Conservation (phyloP, 1,284 basidiomycete species). For the Peniophora sp. region DNA sequence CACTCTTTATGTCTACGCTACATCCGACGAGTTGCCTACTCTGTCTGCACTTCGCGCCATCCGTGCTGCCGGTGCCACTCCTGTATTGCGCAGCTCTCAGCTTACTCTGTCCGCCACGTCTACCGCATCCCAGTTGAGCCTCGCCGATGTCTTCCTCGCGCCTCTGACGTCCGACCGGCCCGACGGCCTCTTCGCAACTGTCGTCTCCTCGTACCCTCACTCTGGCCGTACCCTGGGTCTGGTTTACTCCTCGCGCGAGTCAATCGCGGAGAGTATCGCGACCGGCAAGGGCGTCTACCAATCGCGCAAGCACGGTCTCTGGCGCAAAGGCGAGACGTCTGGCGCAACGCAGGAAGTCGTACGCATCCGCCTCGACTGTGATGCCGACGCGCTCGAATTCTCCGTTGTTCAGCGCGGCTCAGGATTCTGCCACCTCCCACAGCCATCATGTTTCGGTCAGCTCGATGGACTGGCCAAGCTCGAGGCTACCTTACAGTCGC, state of each 20-base stretch:
- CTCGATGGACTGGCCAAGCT: conserved; percentile 75
- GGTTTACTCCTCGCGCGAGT: conserved; percentile 93
- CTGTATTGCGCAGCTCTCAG: conserved; percentile 70
- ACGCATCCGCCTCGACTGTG: conserved; percentile 85
- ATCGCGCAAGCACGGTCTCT: conserved; percentile 92
- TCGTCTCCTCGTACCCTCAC: conserved; percentile 73
- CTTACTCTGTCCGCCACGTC: conserved; percentile 51
- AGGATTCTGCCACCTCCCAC: conserved; percentile 92
- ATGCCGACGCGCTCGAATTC: conserved; percentile 89
- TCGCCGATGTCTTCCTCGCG: conserved; percentile 84
- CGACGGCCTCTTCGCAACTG: conserved; percentile 90
- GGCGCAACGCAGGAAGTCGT: conserved; percentile 90
- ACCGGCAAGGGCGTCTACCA: conserved; percentile 95
- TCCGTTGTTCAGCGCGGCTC: conserved; percentile 85
- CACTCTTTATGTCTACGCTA: conserved; percentile 55
- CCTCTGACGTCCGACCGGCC: conserved; percentile 80
- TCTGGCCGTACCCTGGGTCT: conserved; percentile 81
- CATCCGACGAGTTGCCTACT: conserved; percentile 36
- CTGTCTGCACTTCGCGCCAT: conserved; percentile 49
- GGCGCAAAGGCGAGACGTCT: conserved; percentile 96
- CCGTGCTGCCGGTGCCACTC: conserved; percentile 49
- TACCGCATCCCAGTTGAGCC: conserved; percentile 53
- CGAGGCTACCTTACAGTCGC: conserved; percentile 72
- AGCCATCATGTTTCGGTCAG: conserved; percentile 82
- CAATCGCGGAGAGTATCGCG: conserved; percentile 80